Conservation (phyloP, 2,329 filamentous ascomycete species). For the Pseudogymnoascus sp. region DNA sequence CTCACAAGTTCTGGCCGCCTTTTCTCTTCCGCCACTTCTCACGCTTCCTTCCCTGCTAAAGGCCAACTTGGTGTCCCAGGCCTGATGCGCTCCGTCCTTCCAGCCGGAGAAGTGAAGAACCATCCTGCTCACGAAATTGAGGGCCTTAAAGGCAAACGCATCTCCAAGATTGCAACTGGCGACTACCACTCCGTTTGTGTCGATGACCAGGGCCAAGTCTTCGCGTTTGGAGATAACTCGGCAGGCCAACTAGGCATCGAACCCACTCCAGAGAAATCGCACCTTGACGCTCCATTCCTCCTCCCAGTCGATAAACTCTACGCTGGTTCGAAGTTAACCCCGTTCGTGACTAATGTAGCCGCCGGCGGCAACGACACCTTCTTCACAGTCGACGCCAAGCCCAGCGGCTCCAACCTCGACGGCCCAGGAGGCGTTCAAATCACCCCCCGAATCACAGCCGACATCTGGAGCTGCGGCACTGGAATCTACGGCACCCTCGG, state of each 20-base stretch:
- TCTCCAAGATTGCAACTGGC: constrained; percentile 70
- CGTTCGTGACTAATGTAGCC: constrained; percentile 66
- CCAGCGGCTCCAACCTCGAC: constrained; percentile 12
- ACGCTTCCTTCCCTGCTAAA: constrained; percentile 66
- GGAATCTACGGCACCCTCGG: constrained; percentile 79
- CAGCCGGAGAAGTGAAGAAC: constrained; percentile 66
- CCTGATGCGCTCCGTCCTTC: constrained; percentile 69
- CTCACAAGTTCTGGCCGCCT: constrained; percentile 78
- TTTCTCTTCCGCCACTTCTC: constrained; percentile 79
- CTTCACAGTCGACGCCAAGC: constrained; percentile 71
- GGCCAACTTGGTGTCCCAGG: constrained; percentile 86
- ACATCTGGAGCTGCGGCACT: constrained; percentile 80
- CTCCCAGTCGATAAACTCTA: constrained; percentile 69
- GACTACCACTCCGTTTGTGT: constrained; percentile 79
- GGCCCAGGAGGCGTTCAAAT: constrained; percentile 32
- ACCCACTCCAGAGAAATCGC: constrained; percentile 51
- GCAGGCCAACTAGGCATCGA: constrained; percentile 87
- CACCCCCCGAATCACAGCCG: constrained; percentile 48
- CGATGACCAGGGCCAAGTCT: constrained; percentile 68
- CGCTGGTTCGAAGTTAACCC: constrained; percentile 50
- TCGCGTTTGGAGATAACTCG: constrained; percentile 85
- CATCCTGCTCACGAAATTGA: constrained; percentile 66
- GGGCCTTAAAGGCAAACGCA: constrained; percentile 60
- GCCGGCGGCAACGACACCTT: constrained; percentile 84
- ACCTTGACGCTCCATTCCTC: constrained; percentile 60